Conservation (phyloP, 352 stramenopile genomes). For the Stramenopiles sp. region DNA sequence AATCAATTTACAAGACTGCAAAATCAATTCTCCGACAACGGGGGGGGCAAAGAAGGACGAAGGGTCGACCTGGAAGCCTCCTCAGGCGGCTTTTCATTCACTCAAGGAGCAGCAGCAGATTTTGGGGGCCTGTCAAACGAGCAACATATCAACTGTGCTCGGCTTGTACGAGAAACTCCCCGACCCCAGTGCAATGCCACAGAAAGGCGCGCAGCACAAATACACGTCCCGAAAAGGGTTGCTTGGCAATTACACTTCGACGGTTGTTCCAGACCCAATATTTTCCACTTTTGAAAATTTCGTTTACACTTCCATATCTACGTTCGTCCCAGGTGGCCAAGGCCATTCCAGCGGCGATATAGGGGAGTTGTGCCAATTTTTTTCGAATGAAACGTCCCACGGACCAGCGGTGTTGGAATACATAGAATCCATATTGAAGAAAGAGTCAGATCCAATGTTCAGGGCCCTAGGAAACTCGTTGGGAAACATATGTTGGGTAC, state of each 20-base stretch:
- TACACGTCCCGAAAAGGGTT: background rate
- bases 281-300: conserved; percentile 1
- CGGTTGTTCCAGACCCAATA: background rate
- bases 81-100: background rate
- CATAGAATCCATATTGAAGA: background rate
- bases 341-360: background rate
- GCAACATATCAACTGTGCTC: background rate
- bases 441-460: no score
- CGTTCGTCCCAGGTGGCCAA: background rate
- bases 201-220: background rate
- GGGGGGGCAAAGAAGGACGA: background rate
- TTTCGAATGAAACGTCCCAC: no score
- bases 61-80: background rate
- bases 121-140: background rate
- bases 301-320: background rate
- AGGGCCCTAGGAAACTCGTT: background rate
- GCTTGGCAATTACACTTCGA: background rate
- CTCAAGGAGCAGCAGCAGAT: background rate
- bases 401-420: background rate
- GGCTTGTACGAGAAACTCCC: background rate
- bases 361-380: background rate
- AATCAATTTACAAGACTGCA: background rate
- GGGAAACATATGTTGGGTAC: background rate
- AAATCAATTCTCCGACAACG: background rate
- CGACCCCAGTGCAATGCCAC: background rate